These are phyloP conservation scores for Acrocalymma vagum DNA, from an alignment of 2,329 filamentous ascomycete species.

Conservation along the genomic window DNA sequence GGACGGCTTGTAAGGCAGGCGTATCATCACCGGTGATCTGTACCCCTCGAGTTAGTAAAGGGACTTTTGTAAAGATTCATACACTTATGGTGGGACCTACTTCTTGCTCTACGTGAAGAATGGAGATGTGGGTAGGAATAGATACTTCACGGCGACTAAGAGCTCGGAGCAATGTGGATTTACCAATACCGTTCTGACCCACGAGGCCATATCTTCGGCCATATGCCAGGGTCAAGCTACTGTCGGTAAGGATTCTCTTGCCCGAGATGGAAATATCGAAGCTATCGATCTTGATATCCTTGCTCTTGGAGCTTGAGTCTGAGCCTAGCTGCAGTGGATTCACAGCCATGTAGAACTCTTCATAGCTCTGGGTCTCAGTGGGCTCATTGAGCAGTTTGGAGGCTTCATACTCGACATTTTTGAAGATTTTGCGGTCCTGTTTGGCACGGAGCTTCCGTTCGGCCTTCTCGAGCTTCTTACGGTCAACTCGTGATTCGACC, in stretches of 20 bases:
- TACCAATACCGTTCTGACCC: slow-evolving; percentile 96
- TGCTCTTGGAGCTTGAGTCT: slow-evolving; percentile 79
- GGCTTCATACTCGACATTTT: slow-evolving; percentile 97
- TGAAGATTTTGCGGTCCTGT: slow-evolving; percentile 98
- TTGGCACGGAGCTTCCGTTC: slow-evolving; percentile 97
- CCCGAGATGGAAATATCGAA: slow-evolving; percentile 95
- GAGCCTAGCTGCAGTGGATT: slow-evolving; percentile 90
- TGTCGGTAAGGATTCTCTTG: slow-evolving; percentile 88
- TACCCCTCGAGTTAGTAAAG: slow-evolving; percentile 8
- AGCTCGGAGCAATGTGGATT: slow-evolving; percentile 87
- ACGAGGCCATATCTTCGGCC: slow-evolving; percentile 95
- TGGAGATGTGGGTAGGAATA: slow-evolving; percentile 96
- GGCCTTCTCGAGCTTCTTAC: slow-evolving; percentile 98
- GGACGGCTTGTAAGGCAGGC: slow-evolving; percentile 88
- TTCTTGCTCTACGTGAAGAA: slow-evolving; percentile 98
- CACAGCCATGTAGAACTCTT: slow-evolving; percentile 99
- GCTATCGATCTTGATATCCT: slow-evolving; percentile 97
- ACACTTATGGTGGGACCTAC: slow-evolving; percentile 59
- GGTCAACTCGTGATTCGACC: slow-evolving; percentile 96
- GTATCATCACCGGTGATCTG: slow-evolving; percentile 96
- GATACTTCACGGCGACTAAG: slow-evolving; percentile 91
- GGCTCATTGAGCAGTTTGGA: slow-evolving; percentile 86
- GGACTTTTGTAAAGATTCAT: too few species aligned
- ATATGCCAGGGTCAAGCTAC: slow-evolving; percentile 87
- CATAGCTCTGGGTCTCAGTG: slow-evolving; percentile 88